Conservation (phyloP, 2,329 filamentous ascomycete species). For the Didymella pinodella region DNA sequence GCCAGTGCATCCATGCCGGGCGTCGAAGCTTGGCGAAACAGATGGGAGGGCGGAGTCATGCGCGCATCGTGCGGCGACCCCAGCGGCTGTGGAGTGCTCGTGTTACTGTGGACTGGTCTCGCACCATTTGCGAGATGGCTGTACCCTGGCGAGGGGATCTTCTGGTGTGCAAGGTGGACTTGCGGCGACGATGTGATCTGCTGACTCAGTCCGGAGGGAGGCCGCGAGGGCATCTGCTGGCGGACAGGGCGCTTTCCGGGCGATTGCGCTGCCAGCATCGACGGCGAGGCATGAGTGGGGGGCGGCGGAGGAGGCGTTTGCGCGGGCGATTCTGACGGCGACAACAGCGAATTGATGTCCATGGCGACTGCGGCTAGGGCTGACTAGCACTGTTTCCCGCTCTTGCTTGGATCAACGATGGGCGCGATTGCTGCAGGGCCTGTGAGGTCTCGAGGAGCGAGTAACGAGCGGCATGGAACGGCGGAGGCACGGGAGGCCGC, state of each 20-base stretch:
- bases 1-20: constrained; percentile 59
- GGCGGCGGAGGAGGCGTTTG: constrained; percentile 49
- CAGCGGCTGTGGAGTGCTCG: constrained; percentile 42
- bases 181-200: constrained; percentile 48
- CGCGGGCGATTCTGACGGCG: constrained; percentile 56
- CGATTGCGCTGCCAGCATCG: constrained; percentile 39
- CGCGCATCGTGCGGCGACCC: constrained; percentile 44
- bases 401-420: constrained; percentile 7
- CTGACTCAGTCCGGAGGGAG: constrained; percentile 56
- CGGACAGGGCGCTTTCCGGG: constrained; percentile 43
- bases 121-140: constrained; percentile 42
- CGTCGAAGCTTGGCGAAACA: constrained; percentile 54
- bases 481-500: constrained; percentile 18
- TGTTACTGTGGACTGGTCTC: constrained; percentile 42
- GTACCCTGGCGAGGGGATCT: constrained; percentile 41
- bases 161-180: constrained; percentile 48
- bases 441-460: constrained; percentile 23
- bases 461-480: constrained; percentile 33
- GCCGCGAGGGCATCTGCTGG: constrained; percentile 50
- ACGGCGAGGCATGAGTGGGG: constrained; percentile 34
- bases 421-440: constrained; percentile 30
- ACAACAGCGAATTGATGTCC: constrained; percentile 60
- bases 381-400: background rate
- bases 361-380: constrained; percentile 37
- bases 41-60: constrained; percentile 45